Evolutionary conservation across 73 alveolate species (phyloP), one percentile per base, ranked within the genome.

Genomic region (Blepharisma japonicum): DNA sequence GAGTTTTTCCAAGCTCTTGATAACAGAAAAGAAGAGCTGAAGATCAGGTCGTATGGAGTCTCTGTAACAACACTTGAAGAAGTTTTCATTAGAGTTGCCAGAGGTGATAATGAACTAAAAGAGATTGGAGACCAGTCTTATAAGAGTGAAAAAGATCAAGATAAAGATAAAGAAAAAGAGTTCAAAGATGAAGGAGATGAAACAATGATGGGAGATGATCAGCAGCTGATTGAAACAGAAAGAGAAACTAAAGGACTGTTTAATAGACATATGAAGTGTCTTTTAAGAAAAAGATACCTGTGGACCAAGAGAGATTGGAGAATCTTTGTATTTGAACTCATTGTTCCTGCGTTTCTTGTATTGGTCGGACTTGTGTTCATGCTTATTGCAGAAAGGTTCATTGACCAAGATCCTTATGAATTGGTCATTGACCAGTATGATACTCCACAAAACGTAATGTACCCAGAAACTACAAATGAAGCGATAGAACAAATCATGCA

Each of bases 31-130:
- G 89, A 56, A 49, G 86, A 71, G 9, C 77, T 88, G 66, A 91
- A 90, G 3, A 88, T 94, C 4, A 90, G 88, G 49, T 71, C 91
- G 25, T 95, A 95, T 66, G 97, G 98, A 53, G 94, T 95, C 39
- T 90, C 98, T 21, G 90, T 95, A 77, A 95, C 99, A 45, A 95
- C 99, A 47, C 81, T 95, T 56, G 99, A 95, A 89, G 98, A 95
- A 56, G 99, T 95, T 5, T 95, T 95, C 81, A 78, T 95, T 76
- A 88, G 83, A 72, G 98, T 95, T 3, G 98, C 90, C 48, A 77
- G 77, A 45, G 71, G 87, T 2, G 85, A 27, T 87, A 2, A 92
- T 92, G 11, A 55, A 55, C 23, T 77, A 67, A 8, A 56, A 76
- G 6, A 47, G 11, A 20, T 14, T 0, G 42, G 42, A 9, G 82